A percentile compares a stretch with the other conserved stretches of the same genome.
These are phyloP conservation scores for Brettanomyces sp. DNA, from an alignment of 805 yeast genomes.

Conservation along the genomic window DNA sequence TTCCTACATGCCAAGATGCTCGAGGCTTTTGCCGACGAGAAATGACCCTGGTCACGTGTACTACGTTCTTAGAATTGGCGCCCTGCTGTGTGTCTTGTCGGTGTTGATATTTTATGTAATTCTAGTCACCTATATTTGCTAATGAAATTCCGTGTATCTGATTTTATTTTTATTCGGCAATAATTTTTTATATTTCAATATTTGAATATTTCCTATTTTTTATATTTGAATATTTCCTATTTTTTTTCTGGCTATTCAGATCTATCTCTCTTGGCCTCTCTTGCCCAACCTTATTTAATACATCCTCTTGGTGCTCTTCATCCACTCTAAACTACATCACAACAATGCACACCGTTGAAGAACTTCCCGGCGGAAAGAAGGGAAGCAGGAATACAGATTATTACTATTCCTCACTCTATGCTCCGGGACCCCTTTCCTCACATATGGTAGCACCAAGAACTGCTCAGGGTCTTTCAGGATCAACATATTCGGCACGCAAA, in stretches of 20 bases:
- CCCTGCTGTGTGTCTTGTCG: too few relatives aligned
- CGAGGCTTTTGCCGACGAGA: constrained; percentile 1
- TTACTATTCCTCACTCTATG: constrained; percentile 21
- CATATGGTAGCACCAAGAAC: not conserved
- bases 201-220: too few relatives aligned
- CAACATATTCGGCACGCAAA: not conserved
- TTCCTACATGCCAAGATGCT: constrained; percentile 12
- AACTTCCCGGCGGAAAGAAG: constrained; percentile 18
- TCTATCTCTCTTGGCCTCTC: not conserved
- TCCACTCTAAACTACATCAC: not conserved
- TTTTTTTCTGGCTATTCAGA: not conserved
- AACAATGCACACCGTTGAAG: constrained; percentile 21
- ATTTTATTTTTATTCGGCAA: not conserved
- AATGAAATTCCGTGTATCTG: not conserved
- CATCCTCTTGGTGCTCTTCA: too few relatives aligned
- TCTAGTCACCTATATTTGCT: not conserved
- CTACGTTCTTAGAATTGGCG: too few relatives aligned
- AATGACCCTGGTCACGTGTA: not conserved
- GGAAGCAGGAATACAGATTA: constrained; percentile 17
- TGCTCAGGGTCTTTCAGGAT: not conserved
- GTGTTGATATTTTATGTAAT: too few relatives aligned
- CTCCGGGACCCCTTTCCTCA: constrained; percentile 7
- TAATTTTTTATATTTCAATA: not conserved
- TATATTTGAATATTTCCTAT: not conserved
- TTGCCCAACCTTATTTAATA: too few relatives aligned